A percentile compares a stretch with the other conserved stretches of the same genome.
Evolutionary conservation across 164 flowering plant genomes (phyloP).

Genomic region (Malania oleifera): DNA sequence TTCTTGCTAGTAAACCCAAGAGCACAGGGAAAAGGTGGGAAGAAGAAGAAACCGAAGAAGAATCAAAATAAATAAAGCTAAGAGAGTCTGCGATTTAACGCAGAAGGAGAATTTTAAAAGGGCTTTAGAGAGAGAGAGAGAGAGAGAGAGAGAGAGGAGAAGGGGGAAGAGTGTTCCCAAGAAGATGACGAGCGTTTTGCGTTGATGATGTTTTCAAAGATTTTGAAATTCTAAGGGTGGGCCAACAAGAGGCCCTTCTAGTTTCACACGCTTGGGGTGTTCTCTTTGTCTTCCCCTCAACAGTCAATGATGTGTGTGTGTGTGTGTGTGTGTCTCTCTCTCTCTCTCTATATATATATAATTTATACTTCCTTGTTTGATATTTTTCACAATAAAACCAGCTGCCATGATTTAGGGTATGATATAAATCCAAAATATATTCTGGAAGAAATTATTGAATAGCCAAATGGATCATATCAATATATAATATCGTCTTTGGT

Average conservation of each 20-base stretch:
- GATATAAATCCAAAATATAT: too few species aligned
- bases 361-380: too few species aligned
- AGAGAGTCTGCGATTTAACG: not conserved
- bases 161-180: slow-evolving; percentile 15
- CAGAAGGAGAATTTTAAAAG: not conserved
- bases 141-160: slow-evolving; percentile 13
- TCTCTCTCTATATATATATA: not conserved
- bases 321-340: not conserved
- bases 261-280: slow-evolving; percentile 28
- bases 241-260: slow-evolving; percentile 18
- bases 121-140: not conserved
- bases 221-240: slow-evolving; percentile 1
- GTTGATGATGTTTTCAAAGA: slow-evolving; percentile 22
- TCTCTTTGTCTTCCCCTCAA: slow-evolving; percentile 17
- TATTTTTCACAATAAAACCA: not conserved
- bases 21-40: not conserved
- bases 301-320: not conserved
- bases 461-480: too few species aligned
- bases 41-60: not conserved
- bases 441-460: too few species aligned
- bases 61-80: too few species aligned
- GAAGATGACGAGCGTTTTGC: slow-evolving; percentile 33
- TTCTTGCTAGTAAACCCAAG: not conserved
- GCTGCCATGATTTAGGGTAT: not conserved
- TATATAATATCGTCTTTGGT: too few species aligned